Evolutionary conservation across 2,329 filamentous ascomycete species (phyloP), one percentile per base, ranked within the genome.

Genomic region (Aspergillus sp.): DNA sequence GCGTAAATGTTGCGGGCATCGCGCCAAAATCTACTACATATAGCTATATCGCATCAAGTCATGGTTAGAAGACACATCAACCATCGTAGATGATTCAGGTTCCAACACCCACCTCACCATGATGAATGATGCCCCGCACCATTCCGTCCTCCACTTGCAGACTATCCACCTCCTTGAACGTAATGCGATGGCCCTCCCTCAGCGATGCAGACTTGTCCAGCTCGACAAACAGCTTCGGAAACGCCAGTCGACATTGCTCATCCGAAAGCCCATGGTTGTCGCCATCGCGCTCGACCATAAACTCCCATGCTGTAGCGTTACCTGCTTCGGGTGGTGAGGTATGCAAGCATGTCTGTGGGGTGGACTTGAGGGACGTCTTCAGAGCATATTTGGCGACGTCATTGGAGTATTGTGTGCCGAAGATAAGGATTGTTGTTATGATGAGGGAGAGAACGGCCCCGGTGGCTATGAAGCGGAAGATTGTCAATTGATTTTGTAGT

Each of bases 141-240:
- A 77, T 74, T 1, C 71, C 75, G 61, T 77, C 68, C 23, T 72
- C 74, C 9, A 76, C 59, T 28, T 62, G 58, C 47, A 70, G 62
- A 4, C 67, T 71, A 57, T 77, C 68, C 48, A 79, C 58, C 52
- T 78, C 76, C 10, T 73, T 63, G n/a, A 69, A 77, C 0, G 64
- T 67, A 32, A 78, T 72, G 0, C 25, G 64, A 10, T 67, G 69
- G 1, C 65, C 59, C 15, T 57, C 56, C 28, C 68, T 69, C 15
- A 65, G 49, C 3, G 49, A 50, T 8, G 68, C 72, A 12, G 73
- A 69, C 54, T 74, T 74, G 21, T 78, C 72, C 21, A 77, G 64
- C 58, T 79, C 77, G 5, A 62, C 58, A 47, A 76, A 79, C 17
- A 79, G 60, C 54, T 75, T 77, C 2, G 77, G 77, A 45, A 79